Conservation (phyloP, 2,329 filamentous ascomycete species). For the Claviceps africana region DNA sequence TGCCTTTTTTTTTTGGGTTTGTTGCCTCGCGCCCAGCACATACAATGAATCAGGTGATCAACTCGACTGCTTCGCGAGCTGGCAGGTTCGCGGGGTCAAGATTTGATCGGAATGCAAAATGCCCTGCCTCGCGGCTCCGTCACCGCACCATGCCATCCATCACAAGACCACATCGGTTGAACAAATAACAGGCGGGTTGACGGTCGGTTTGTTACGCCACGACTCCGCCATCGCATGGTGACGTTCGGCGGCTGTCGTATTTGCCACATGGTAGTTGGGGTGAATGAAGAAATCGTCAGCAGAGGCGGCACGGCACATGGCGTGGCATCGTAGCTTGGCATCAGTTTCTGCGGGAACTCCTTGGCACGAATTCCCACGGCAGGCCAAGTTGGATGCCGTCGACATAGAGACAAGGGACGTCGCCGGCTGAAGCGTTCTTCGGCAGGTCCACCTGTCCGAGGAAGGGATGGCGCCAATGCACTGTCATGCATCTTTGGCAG, state of each 20-base stretch:
- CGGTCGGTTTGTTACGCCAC: background rate
- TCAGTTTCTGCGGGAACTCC: background rate
- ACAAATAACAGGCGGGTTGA: background rate
- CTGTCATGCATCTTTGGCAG: background rate
- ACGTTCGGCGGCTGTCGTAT: background rate
- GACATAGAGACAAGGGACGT: background rate
- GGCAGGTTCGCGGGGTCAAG: background rate
- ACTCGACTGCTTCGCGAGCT: background rate
- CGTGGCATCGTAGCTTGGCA: background rate
- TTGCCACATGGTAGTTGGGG: background rate
- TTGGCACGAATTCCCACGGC: background rate
- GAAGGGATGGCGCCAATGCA: background rate
- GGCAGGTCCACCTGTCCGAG: background rate
- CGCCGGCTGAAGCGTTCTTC: background rate
- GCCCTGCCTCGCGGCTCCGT: background rate
- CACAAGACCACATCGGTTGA: background rate
- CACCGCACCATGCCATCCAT: conserved; percentile 2
- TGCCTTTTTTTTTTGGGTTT: background rate
- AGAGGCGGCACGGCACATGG: background rate
- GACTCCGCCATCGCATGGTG: background rate
- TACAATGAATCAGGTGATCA: background rate
- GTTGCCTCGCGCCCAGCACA: background rate
- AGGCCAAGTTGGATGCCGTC: background rate
- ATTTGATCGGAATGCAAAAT: conserved; percentile 1
- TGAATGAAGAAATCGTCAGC: background rate